phyloP scores from a whole-genome alignment of 495 filamentous ascomycete species.

The Symbiotaphrina buchneri region DNA sequence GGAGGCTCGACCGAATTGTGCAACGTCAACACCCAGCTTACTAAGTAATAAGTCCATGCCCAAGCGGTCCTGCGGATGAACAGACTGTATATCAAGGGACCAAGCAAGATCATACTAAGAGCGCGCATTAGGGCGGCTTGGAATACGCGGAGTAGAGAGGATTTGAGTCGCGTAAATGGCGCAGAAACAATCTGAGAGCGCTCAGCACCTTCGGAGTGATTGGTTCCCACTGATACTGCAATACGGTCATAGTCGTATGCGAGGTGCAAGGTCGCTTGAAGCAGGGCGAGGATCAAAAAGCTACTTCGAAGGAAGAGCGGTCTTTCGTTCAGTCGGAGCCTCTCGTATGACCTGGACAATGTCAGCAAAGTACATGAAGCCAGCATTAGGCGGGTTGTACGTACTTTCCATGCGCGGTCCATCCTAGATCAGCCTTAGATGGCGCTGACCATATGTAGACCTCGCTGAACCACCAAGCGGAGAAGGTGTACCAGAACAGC shows the following conservation, averaged over 20 bases:
- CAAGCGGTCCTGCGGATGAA: constrained; percentile 40
- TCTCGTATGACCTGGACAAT: constrained; percentile 29
- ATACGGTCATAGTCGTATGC: constrained; percentile 53
- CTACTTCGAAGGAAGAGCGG: constrained; percentile 59
- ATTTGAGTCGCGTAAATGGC: constrained; percentile 11
- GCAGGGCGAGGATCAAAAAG: constrained; percentile 39
- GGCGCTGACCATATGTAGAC: constrained; percentile 59
- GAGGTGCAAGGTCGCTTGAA: constrained; percentile 48
- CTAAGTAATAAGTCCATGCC: constrained; percentile 40
- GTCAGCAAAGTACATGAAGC: constrained; percentile 5
- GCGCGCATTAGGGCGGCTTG: constrained; percentile 16
- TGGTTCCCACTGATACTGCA: constrained; percentile 24
- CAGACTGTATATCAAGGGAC: constrained; percentile 36
- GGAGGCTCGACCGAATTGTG: constrained; percentile 41
- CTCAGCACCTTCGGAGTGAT: constrained; percentile 13
- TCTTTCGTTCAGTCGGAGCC: constrained; percentile 67
- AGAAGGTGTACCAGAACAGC: constrained; percentile 46
- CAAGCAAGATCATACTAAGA: constrained; percentile 20
- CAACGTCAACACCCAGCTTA: constrained; percentile 45
- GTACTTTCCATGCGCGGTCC: constrained; percentile 43
- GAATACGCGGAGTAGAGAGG: constrained; percentile 13
- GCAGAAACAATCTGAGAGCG: constrained; percentile 13
- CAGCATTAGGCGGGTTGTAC: no score
- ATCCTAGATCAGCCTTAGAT: constrained; percentile 38
- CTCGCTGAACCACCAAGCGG: constrained; percentile 61